These are phyloP conservation scores for Lophiostoma macrostomum DNA, from an alignment of 495 filamentous ascomycete species.

Conservation along the genomic window DNA sequence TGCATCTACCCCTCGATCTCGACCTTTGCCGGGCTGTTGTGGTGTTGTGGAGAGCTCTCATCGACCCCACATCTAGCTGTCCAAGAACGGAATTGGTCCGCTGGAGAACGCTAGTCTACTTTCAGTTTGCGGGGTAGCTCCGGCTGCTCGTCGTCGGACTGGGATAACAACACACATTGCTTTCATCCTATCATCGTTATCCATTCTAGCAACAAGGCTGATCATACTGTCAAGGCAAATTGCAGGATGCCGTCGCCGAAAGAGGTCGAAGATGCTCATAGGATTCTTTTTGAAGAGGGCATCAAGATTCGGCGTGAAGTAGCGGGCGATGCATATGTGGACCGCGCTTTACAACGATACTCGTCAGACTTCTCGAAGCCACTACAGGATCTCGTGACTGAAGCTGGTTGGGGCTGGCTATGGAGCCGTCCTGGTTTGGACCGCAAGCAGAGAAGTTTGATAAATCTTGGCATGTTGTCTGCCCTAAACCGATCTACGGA, in stretches of 20 bases:
- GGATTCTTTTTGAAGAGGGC: constrained; percentile 53
- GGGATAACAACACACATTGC: not conserved
- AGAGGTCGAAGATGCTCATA: constrained; percentile 40
- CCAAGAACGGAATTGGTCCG: not conserved
- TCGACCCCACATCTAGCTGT: constrained; percentile 10
- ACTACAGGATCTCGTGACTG: constrained; percentile 53
- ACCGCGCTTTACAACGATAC: constrained; percentile 44
- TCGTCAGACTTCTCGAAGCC: constrained; percentile 50
- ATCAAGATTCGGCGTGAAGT: constrained; percentile 52
- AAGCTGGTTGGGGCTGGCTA: constrained; percentile 53
- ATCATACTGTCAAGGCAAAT: not conserved
- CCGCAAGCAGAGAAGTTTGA: constrained; percentile 51
- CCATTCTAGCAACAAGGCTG: too few relatives aligned
- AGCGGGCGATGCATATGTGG: constrained; percentile 53
- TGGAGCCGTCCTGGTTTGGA: constrained; percentile 56
- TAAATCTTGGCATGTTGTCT: constrained; percentile 57
- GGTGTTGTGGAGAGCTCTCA: constrained; percentile 2
- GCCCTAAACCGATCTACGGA: constrained; percentile 53
- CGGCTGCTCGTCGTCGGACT: not conserved
- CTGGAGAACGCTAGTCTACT: not conserved
- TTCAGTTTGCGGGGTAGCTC: constrained; percentile 6
- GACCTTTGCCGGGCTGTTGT: not conserved
- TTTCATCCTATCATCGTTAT: too few relatives aligned
- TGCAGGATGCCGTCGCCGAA: constrained; percentile 8
- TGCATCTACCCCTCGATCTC: not conserved